phyloP scores from a whole-genome alignment of 495 filamentous ascomycete genomes.

The Alectoria sarmentosa region DNA sequence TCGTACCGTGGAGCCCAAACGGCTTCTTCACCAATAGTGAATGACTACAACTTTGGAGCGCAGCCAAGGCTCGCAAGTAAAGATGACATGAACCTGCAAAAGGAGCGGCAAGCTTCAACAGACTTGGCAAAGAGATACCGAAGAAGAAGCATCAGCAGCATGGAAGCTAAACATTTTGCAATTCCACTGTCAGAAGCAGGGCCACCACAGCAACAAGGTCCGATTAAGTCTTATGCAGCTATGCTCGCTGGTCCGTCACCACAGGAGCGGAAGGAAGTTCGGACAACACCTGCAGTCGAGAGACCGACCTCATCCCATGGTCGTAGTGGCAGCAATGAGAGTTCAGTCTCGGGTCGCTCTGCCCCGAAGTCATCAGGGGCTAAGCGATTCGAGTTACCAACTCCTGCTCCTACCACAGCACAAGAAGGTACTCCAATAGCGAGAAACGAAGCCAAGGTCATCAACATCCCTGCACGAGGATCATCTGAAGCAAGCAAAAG shows the following conservation, averaged over 20 bases:
- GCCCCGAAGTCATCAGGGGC: slow-evolving; percentile 28
- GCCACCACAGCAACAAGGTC: slow-evolving; percentile 11
- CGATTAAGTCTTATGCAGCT: slow-evolving; percentile 26
- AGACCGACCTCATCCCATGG: slow-evolving; percentile 49
- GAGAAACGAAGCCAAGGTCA: slow-evolving; percentile 48
- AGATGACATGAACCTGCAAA: slow-evolving; percentile 49
- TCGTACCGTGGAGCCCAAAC: slow-evolving; percentile 25
- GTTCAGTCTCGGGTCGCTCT: slow-evolving; percentile 44
- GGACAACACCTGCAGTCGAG: slow-evolving; percentile 17
- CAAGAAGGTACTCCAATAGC: slow-evolving; percentile 26
- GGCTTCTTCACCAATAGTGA: slow-evolving; percentile 7
- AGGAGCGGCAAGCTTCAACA: slow-evolving; percentile 32
- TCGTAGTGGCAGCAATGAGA: slow-evolving; percentile 53
- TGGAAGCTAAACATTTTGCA: slow-evolving; percentile 57
- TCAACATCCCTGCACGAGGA: slow-evolving; percentile 59
- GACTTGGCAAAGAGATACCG: slow-evolving; percentile 72
- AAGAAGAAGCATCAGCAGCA: slow-evolving; percentile 72
- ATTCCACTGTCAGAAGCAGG: slow-evolving; percentile 25
- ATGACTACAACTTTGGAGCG: slow-evolving; percentile 7
- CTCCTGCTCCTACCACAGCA: slow-evolving; percentile 14
- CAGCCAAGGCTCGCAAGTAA: slow-evolving; percentile 30
- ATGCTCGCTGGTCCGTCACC: slow-evolving; percentile 25
- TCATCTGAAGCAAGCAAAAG: slow-evolving; percentile 70
- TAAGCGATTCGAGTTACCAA: slow-evolving; percentile 23
- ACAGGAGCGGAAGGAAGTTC: slow-evolving; percentile 22